Base-by-base conservation (phyloP, 139 green algal species). In the Spirogloea muscicola region DNA sequence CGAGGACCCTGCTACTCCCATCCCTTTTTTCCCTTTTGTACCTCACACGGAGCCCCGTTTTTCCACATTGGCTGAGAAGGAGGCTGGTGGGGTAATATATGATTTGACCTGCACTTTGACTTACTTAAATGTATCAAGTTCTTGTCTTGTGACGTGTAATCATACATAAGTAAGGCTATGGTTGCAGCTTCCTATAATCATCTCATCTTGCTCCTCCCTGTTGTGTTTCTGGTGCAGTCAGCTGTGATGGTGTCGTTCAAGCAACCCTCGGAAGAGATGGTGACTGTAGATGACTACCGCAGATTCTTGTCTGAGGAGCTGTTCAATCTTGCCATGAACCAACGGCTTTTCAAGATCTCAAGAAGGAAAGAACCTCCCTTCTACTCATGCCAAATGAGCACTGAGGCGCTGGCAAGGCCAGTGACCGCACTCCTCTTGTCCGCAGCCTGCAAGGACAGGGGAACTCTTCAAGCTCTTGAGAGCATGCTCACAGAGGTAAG, bases 331-430 rank as follows among this genome's bases (percentile, higher is more conserved):
- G 79, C 72, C 18, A 48, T 95, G n/a, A 91, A 91, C 73, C 80
- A 85, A 16, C 82, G 91, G 41, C 78, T 96, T 52, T 94, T 89
- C 73, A 88, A 88, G 70, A 63, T 95, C 2, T 86, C 67, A 58
- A 71, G 90, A 1, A 67, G 21, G 48, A 7, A n/a, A 25, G 34
- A 72, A 21, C 88, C 89, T 21, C 89, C 90, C 16, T 92, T 93
- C 66, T 91, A 88, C 51, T 67, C 36, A 7, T 87, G 82, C 7
- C 33, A 25, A 2, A 51, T 52, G 16, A 52, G 37, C 21, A 44
- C 18, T 13, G 43, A 79, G 43, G 33, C 51, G 16, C 38, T 79
- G 1, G 71, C 10, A 51, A 16, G 43, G 43, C 16, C 43, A 51
- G 43, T 51, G 10, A 51, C 16, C 43, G 13, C 16, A 16, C 43